phyloP scores from a whole-genome alignment of 1,284 basidiomycete species.

The Moesziomyces sp. region DNA sequence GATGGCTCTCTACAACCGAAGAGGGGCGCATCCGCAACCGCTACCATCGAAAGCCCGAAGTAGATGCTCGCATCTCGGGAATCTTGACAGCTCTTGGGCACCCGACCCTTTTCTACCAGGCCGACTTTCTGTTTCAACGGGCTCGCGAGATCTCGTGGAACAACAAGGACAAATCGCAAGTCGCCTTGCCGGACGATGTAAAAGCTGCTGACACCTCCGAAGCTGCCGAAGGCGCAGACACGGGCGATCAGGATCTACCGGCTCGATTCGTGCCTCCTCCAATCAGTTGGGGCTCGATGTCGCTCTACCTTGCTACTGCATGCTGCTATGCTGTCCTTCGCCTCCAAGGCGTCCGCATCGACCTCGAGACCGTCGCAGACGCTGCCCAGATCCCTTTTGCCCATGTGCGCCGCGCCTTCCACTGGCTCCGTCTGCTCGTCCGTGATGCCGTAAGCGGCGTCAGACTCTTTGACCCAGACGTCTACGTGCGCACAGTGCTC shows the following conservation, averaged over 20 bases:
- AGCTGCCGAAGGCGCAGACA: neutral
- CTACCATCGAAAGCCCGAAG: constrained; percentile 24
- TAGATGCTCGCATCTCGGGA: constrained; percentile 23
- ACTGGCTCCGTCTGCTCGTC: constrained; percentile 22
- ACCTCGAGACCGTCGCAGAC: constrained; percentile 21
- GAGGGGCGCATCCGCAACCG: constrained; percentile 6
- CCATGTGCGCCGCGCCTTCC: constrained; percentile 17
- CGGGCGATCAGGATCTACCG: neutral
- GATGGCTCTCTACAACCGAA: neutral
- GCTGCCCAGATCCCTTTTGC: constrained; percentile 16
- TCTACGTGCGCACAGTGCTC: constrained; percentile 21
- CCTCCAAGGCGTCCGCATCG: constrained; percentile 21
- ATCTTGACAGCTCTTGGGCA: constrained; percentile 17
- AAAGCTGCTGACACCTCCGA: neutral
- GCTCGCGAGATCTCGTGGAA: constrained; percentile 28
- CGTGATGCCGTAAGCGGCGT: constrained; percentile 12
- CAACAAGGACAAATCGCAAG: neutral
- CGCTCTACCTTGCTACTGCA: constrained; percentile 28
- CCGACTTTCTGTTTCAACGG: constrained; percentile 35
- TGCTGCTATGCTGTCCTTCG: constrained; percentile 44
- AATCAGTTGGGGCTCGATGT: constrained; percentile 29
- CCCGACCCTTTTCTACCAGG: constrained; percentile 17
- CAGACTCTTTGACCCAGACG: constrained; percentile 27
- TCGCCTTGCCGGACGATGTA: neutral
- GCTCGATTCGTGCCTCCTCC: constrained; percentile 5